Base-by-base conservation (phyloP, 2,329 filamentous ascomycete genomes). In the Fusarium algeriense region DNA sequence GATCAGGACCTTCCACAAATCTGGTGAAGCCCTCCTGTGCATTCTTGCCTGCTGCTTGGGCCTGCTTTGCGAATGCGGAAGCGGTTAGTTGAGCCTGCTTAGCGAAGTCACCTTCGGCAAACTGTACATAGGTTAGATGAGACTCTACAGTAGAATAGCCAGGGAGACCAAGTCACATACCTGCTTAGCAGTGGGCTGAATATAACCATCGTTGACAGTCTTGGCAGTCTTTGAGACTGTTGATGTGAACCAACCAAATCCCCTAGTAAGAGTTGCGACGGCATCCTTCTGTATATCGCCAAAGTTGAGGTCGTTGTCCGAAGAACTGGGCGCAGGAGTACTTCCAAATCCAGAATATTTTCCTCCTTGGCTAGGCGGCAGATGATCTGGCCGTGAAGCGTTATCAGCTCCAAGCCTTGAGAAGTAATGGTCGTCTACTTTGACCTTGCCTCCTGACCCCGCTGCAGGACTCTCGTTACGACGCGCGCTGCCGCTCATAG, bases 321-420 rank as follows among this genome's bases (percentile, higher is more conserved):
- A 80, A 58, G 85, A 81, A 55, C 84, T 80, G 20, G 89, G 85
- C 58, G 85, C 86, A 30, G 92, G 88, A 53, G 91, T 90, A 78
- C 91, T 97, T 38, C 96, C 96, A 80, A 99, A 99, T 0, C 96
- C 96, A 14, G 85, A 87, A 78, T 94, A 99, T 81, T 97, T 98
- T 14, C 96, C 96, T 66, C 96, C 96, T 80, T 98, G 95, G 67
- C 87, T 95, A 0, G 96, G 96, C 34, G 93, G 92, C 56, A 98
- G 76, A 75, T 89, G 85, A 1, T 91, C 93, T 10, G 93, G 86
- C 65, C 96, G 86, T 41, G 85, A 84, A 8, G 94, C 93, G 79
- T 99, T 99, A 67, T 93, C 93, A 30, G 88, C 89, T 7, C 95
- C 95, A 80, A 98, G 87, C 40, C 87, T 89, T 46, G 95, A 92